These are phyloP conservation scores for Candida palmyrensis DNA, from an alignment of 805 yeast genomes.

Conservation along the genomic window DNA sequence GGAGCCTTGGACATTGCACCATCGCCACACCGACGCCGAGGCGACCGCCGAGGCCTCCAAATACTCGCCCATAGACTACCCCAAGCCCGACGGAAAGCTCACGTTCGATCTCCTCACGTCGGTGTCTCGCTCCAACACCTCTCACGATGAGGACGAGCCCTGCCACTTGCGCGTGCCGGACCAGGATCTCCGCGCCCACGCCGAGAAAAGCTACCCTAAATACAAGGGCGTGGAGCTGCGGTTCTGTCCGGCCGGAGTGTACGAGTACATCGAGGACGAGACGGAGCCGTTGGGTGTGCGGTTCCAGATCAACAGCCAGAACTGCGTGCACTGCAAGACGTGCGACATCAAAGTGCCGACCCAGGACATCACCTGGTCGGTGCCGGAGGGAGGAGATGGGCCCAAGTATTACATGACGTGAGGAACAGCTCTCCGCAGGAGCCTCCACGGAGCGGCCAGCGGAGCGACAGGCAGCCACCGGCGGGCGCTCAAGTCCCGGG, in stretches of 20 bases:
- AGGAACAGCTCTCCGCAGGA: too few species aligned
- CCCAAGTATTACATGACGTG: slow-evolving; percentile 89
- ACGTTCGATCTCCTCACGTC: slow-evolving; percentile 90
- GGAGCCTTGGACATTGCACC: slow-evolving; percentile 84
- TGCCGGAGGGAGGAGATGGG: slow-evolving; percentile 99
- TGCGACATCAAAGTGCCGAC: slow-evolving; percentile 96
- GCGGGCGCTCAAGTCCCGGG: too few species aligned
- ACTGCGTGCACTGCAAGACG: slow-evolving; percentile 97
- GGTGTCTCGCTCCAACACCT: slow-evolving; percentile 95
- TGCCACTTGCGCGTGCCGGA: slow-evolving; percentile 70
- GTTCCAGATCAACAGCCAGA: slow-evolving; percentile 93
- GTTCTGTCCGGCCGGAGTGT: slow-evolving; percentile 98
- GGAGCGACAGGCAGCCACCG: too few species aligned
- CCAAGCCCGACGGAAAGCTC: slow-evolving; percentile 92
- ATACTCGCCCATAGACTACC: slow-evolving; percentile 73
- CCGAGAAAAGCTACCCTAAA: slow-evolving; percentile 62
- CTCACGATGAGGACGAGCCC: slow-evolving; percentile 90
- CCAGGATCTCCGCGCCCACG: slow-evolving; percentile 63
- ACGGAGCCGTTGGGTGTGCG: slow-evolving; percentile 56
- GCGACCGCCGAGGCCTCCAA: slow-evolving; percentile 65
- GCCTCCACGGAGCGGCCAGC: too few species aligned
- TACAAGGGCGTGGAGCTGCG: slow-evolving; percentile 85
- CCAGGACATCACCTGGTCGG: slow-evolving; percentile 92
- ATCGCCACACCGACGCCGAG: slow-evolving; percentile 64
- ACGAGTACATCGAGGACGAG: slow-evolving; percentile 81